Conservation (phyloP, 2,329 filamentous ascomycete species). For the Aspergillus sp. region DNA sequence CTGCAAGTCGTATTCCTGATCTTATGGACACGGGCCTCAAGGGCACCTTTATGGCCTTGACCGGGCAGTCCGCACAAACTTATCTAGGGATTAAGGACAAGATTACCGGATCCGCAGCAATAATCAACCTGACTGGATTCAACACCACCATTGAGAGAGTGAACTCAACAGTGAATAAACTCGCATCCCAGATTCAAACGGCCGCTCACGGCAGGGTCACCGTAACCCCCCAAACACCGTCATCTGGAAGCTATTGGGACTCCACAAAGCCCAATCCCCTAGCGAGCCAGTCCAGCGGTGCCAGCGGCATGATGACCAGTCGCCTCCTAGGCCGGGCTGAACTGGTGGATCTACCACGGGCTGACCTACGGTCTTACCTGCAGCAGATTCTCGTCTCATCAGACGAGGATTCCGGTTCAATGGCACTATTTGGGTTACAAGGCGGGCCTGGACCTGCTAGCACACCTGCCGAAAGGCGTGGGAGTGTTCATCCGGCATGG, state of each 20-base stretch:
- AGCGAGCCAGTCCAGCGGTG: constrained; percentile 29
- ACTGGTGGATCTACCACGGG: constrained; percentile 23
- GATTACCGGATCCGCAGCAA: not conserved
- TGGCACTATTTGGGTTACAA: not conserved
- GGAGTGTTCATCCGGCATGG: not conserved
- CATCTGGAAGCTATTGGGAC: not conserved
- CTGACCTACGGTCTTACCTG: constrained; percentile 2
- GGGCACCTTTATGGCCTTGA: constrained; percentile 5
- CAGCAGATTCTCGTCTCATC: not conserved
- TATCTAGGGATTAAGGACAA: no score
- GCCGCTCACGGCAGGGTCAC: not conserved
- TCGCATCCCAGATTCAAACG: not conserved
- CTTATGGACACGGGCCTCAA: constrained; percentile 18
- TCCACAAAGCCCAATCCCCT: constrained; percentile 21
- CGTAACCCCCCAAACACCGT: not conserved
- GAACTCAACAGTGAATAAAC: not conserved
- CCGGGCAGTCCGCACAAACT: not conserved
- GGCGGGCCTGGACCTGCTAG: not conserved
- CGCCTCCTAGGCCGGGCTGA: constrained; percentile 35
- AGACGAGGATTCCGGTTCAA: accelerated
- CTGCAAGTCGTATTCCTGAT: constrained; percentile 20
- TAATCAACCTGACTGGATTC: not conserved
- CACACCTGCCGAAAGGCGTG: not conserved
- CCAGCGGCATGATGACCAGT: constrained; percentile 29
- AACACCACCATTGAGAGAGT: not conserved